Evolutionary conservation across 2,329 filamentous ascomycete genomes (phyloP), one percentile per base, ranked within the genome.

Genomic region (Chrysosporium keratinophilum): DNA sequence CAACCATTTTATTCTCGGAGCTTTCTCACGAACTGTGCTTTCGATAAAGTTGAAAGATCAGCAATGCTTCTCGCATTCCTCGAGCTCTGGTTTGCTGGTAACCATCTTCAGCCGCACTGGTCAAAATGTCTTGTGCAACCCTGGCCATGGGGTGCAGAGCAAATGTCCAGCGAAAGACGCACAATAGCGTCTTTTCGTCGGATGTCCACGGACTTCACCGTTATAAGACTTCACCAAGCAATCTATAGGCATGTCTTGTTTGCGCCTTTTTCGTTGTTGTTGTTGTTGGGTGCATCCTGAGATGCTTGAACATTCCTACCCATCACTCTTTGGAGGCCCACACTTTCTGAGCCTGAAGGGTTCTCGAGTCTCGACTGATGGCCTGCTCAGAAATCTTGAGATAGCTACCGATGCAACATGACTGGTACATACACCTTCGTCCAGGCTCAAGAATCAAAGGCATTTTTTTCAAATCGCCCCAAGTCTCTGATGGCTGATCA

Each of bases 151-250:
- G 5, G 10, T 9, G 47, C 9, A 41, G 15, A 15, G 9, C 34
- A n/a, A 7, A 40, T 41, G 10, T 15, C 12, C 44, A n/a, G 3
- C 23, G 31, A 4, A 34, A 34, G 9, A 9, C 23, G 47, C 34
- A 49, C 17, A 23, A 23, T 40, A 5, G n/a, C 47, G 35, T 40
- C n/a, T n/a, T 12, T 37, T 37, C n/a, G 5, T n/a, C 35, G 35
- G n/a, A 37, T n/a, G 35, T 12, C 35, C 35, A 12, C 11, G 11
- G 35, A 37, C 3, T 3, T 37, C n/a, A 9, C 35, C 14, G 23
- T 45, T 15, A 15, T 47, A 47, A 47, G 44, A 34, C 20, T 47
- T 45, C 9, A 45, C 42, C 42, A 45, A 45, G 42, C 42, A 45
- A 45, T 45, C 12, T 17, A 11, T 15, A 14, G 7, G 3, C 20